These are phyloP conservation scores for Spathaspora jeffriesii DNA, from an alignment of 1,139 yeast genomes.

Conservation along the genomic window DNA sequence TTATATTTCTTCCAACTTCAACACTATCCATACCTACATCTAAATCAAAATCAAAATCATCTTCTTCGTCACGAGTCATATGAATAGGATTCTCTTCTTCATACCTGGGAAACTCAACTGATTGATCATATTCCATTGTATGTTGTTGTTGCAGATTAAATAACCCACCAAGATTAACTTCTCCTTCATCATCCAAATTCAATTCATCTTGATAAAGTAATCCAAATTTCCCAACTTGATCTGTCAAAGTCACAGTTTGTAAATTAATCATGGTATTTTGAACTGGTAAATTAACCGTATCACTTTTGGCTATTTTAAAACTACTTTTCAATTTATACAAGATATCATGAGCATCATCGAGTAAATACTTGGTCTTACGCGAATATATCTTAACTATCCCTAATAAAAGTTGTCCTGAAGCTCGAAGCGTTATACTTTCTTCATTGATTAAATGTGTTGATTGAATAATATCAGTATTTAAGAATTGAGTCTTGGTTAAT, in stretches of 20 bases:
- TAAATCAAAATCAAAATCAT: constrained; percentile 53
- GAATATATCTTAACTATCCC: constrained; percentile 92
- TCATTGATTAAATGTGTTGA: constrained; percentile 38
- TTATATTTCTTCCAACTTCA: constrained; percentile 48
- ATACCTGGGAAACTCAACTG: constrained; percentile 60
- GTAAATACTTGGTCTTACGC: constrained; percentile 78
- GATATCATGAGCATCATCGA: constrained; percentile 85
- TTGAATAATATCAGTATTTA: constrained; percentile 69
- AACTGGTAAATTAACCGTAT: constrained; percentile 46
- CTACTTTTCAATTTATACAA: constrained; percentile 73
- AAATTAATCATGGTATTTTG: constrained; percentile 37
- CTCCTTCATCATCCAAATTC: constrained; percentile 47
- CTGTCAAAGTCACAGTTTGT: not conserved
- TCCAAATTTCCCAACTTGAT: constrained; percentile 74
- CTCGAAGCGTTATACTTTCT: constrained; percentile 65
- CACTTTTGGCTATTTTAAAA: constrained; percentile 50
- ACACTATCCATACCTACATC: constrained; percentile 36
- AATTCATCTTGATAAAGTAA: constrained; percentile 67
- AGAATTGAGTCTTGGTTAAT: constrained; percentile 72
- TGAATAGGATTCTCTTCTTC: not conserved
- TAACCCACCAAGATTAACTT: constrained; percentile 8
- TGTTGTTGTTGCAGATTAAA: constrained; percentile 11
- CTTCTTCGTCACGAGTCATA: constrained; percentile 19
- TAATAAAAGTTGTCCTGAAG: constrained; percentile 84
- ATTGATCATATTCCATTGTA: constrained; percentile 32